Evolutionary conservation across 1,139 yeast genomes (phyloP), one percentile per base, ranked within the genome.

Genomic region (Hansenula sp.): DNA sequence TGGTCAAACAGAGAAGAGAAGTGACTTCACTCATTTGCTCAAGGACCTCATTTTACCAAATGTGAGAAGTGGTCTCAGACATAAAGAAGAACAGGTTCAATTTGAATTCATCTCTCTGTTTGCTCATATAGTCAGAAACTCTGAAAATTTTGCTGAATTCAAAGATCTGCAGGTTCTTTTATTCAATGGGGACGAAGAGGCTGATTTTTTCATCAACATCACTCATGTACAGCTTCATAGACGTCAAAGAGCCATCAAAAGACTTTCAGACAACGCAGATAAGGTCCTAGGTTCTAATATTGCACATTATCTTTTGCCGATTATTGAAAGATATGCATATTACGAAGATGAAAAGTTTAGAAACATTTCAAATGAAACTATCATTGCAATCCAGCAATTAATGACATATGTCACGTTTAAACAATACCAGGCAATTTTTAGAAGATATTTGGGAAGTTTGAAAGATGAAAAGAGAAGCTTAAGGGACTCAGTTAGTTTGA

Each of bases 221-320:
- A 75, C 75, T 46, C 97, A 92, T 58, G 80, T 92, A 38, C 98
- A 94, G 64, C 58, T 83, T 19, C 90, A 84, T 55, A 78, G 95
- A 63, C 82, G 97, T 53, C 89, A 84, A 59, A 74, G 88, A 53
- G 95, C 97, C 0, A 71, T 92, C 21, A 73, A 78, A 51, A 73
- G 86, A 44, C 65, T 88, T 27, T 68, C 71, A 22, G 68, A 68
- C 9, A 49, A 66, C 34, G 67, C 71, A 0, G 38, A 48, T 13
- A 51, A 63, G 22, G 61, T 90, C 13, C 62, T 73, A 3, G 78
- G 77, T 30, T 66, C 70, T 31, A 82, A 80, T 50, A 79, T 90
- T 42, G 74, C 95, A 0, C 94, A 87, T 54, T 89, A 83, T 57
- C 59, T 94, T 39, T 64, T 94, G 43, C 97, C 98, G 3, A 75